These are phyloP conservation scores for Daldinia decipiens DNA, from an alignment of 495 filamentous ascomycete genomes.

Conservation along the genomic window DNA sequence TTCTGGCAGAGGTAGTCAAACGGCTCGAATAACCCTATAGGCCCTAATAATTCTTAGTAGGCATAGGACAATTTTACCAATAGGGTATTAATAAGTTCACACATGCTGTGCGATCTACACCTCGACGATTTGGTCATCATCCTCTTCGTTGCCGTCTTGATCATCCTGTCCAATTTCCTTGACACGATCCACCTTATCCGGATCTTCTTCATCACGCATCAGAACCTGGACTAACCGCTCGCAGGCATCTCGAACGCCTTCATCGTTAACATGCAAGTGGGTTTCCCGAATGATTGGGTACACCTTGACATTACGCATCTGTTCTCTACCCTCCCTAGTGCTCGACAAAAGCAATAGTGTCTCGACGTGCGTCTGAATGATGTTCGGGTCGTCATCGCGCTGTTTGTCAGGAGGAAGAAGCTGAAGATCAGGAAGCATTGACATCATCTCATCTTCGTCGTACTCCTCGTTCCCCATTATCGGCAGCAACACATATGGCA, in stretches of 20 bases:
- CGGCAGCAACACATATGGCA: slow-evolving; percentile 85
- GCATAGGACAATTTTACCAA: slow-evolving; percentile 17
- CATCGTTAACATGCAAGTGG: slow-evolving; percentile 81
- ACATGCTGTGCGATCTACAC: slow-evolving; percentile 47
- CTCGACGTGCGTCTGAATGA: slow-evolving; percentile 87
- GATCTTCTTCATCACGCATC: slow-evolving; percentile 79
- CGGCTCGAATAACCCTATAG: slow-evolving; percentile 12
- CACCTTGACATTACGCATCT: slow-evolving; percentile 77
- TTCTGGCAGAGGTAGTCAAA: slow-evolving; percentile 13
- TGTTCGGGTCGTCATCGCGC: slow-evolving; percentile 76
- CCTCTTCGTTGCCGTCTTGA: slow-evolving; percentile 66
- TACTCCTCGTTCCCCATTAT: slow-evolving; percentile 69
- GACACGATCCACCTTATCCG: slow-evolving; percentile 52
- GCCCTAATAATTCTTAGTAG: slow-evolving; percentile 3
- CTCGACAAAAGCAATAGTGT: slow-evolving; percentile 85
- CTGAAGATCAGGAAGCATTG: slow-evolving; percentile 87
- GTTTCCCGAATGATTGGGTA: slow-evolving; percentile 91
- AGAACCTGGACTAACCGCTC: slow-evolving; percentile 92
- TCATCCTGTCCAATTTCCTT: slow-evolving; percentile 58
- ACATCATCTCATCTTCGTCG: slow-evolving; percentile 77
- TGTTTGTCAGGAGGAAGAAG: slow-evolving; percentile 87
- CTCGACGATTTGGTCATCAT: slow-evolving; percentile 58
- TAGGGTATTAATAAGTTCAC: slow-evolving; percentile 2
- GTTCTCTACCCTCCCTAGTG: slow-evolving; percentile 76
- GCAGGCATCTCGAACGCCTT: slow-evolving; percentile 83